phyloP scores from a whole-genome alignment of 2,329 filamentous ascomycete genomes.

The Colletotrichum simmondsii region DNA sequence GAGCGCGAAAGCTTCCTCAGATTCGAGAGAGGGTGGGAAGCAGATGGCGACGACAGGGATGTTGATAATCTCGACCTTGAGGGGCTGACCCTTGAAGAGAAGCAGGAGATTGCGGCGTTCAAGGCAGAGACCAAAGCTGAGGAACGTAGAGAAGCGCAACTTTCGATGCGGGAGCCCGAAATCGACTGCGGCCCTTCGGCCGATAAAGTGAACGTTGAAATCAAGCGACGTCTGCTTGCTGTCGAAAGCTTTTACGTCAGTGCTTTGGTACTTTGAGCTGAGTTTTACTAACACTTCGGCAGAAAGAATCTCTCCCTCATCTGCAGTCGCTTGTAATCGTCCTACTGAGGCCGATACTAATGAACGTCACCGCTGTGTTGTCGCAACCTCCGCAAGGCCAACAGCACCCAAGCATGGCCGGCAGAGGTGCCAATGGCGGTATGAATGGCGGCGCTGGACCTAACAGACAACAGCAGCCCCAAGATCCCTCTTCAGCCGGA shows the following conservation, averaged over 20 bases:
- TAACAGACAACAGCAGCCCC: constrained; percentile 42
- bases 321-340: constrained; percentile 95
- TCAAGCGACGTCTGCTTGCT: constrained; percentile 73
- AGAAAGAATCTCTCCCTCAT: constrained; percentile 83
- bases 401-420: constrained; percentile 54
- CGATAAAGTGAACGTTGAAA: constrained; percentile 60
- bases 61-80: constrained; percentile 59
- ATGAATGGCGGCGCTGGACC: constrained; percentile 51
- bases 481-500: constrained; percentile 33
- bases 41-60: constrained; percentile 57
- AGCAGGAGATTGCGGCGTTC: constrained; percentile 53
- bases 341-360: constrained; percentile 86
- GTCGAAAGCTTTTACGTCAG: constrained; percentile 89
- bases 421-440: constrained; percentile 50
- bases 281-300: constrained; percentile 36
- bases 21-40: constrained; percentile 90
- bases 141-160: constrained; percentile 38
- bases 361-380: constrained; percentile 88
- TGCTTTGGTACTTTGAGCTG: constrained; percentile 37
- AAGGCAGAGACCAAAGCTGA: constrained; percentile 50
- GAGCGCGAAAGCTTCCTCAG: constrained; percentile 92
- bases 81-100: constrained; percentile 54
- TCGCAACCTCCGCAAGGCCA: constrained; percentile 64
- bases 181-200: constrained; percentile 62
- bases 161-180: constrained; percentile 44